These are phyloP conservation scores for Rosa multiflora DNA, from an alignment of 306 rosid genomes.

Conservation along the genomic window DNA sequence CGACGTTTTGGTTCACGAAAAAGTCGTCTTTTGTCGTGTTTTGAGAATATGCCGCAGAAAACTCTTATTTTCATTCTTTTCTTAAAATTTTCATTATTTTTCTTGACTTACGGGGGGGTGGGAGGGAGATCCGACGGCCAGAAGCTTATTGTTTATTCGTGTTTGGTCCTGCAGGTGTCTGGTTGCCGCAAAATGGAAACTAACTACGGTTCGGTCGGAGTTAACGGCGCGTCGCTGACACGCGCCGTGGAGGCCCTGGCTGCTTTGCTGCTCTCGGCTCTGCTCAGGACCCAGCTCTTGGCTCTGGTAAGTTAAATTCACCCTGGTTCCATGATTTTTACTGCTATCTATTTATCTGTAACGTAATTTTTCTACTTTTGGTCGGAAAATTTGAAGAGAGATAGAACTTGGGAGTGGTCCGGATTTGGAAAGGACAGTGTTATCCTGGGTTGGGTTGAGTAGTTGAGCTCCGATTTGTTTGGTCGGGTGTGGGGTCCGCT, in stretches of 20 bases:
- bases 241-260: conserved; percentile 56
- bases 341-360: background rate
- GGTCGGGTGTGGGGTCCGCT: background rate
- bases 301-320: conserved; percentile 46
- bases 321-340: background rate
- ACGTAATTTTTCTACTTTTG: background rate
- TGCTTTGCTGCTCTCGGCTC: conserved; percentile 58
- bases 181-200: conserved; percentile 57
- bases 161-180: conserved; percentile 17
- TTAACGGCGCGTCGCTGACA: conserved; percentile 37
- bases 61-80: background rate
- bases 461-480: background rate
- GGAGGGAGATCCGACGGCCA: conserved; percentile 37
- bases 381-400: background rate
- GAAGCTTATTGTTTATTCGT: background rate
- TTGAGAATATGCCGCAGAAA: background rate
- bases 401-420: background rate
- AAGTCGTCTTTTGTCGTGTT: conserved; percentile 23
- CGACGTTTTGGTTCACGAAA: background rate
- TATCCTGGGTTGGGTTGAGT: background rate
- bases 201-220: conserved; percentile 30
- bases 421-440: background rate
- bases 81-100: background rate
- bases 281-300: conserved; percentile 56
- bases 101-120: conserved; percentile 2